Base-by-base conservation (phyloP, 2,329 filamentous ascomycete genomes). In the Dactylellina parvicollis region DNA sequence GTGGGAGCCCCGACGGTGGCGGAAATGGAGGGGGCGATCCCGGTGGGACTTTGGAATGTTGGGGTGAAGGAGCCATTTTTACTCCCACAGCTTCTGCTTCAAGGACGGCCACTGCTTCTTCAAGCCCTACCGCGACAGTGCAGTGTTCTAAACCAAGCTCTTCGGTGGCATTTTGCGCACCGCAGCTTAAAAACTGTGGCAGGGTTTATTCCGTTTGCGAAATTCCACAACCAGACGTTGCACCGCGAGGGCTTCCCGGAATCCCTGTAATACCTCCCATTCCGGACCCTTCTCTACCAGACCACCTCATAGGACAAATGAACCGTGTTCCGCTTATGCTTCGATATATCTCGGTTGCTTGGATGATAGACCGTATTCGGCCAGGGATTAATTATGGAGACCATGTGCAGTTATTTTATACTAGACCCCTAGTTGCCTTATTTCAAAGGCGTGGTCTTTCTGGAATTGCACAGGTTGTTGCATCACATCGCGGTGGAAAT, bases 181-280 rank as follows among this genome's bases (percentile, higher is more conserved):
- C 59, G 5, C 59, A 62, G 36, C 52, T 52, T 30, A 42, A n/a
- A 26, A 62, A 62, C 46, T 62, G 59, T 24, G 59, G 59, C 2
- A 40, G 59, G 18, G 18, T 34, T 5, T 62, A 44, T 12, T n/a
- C n/a, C 3, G 16, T 62, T 8, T 62, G 59, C 20, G 14, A 24
- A 26, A 62, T 62, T 1, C 44, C 59, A 5, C 1, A 28, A 3
- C 59, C 46, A 24, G 47, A 62, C 22, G 10, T 62, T 4, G 47
- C 32, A 30, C 46, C 59, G 24, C 32, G 59, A 44, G 59, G 59
- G 4, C 2, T 20, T 8, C 57, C 28, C 1, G 36, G 36, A 2
- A n/a, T 60, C 14, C 56, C 56, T 14, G 4, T 18, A 1, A 56
- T 56, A 3, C 32, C 52, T 18, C 32, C 52, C 18, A 56, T 56